These are phyloP conservation scores for Solanum bulbocastanum DNA, from an alignment of 257 asterid genomes.

Conservation along the genomic window DNA sequence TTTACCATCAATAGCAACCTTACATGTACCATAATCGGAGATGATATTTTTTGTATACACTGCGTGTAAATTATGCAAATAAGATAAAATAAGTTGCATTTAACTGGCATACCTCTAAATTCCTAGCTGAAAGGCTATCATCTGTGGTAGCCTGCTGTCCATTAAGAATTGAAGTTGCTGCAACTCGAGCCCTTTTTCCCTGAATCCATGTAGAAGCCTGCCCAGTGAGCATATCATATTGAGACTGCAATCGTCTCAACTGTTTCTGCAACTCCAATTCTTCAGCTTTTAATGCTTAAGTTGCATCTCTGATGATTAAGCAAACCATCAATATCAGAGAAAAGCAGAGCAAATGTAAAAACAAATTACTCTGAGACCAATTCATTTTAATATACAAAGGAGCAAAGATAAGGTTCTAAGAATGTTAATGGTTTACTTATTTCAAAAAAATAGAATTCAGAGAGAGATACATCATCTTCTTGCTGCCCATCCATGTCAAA, in stretches of 20 bases:
- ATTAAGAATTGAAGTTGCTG: slow-evolving; percentile 77
- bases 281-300: slow-evolving; percentile 75
- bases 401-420: neutral
- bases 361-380: neutral
- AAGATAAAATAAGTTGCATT: neutral
- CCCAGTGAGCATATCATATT: slow-evolving; percentile 76
- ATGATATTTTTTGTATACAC: neutral
- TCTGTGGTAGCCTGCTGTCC: slow-evolving; percentile 70
- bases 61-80: neutral
- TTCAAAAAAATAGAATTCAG: neutral
- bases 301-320: slow-evolving; percentile 63
- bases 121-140: slow-evolving; percentile 85
- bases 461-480: neutral
- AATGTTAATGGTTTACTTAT: neutral
- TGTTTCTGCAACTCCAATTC: slow-evolving; percentile 91
- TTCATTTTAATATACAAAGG: neutral
- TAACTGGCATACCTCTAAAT: slow-evolving; percentile 59
- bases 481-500: too few species aligned
- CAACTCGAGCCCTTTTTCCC: slow-evolving; percentile 91
- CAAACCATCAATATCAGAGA: slow-evolving; percentile 13
- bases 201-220: slow-evolving; percentile 89
- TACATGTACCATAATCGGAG: neutral
- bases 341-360: neutral
- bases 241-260: slow-evolving; percentile 69
- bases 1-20: neutral